Evolutionary conservation across 2,329 filamentous ascomycete genomes (phyloP).

Genomic region (Helotiales sp.): DNA sequence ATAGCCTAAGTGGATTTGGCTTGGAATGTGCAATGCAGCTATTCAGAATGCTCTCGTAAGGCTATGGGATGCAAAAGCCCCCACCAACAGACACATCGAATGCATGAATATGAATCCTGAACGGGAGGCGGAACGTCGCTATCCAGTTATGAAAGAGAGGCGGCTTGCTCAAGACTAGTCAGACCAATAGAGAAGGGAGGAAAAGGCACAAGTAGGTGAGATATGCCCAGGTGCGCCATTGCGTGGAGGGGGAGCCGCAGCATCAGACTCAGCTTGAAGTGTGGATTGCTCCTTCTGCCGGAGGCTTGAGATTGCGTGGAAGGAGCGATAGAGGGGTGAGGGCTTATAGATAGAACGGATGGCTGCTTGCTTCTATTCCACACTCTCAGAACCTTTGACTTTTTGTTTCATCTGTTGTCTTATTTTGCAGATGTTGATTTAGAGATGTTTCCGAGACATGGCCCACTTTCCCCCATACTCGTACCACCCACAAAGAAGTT

Average conservation of each 20-base stretch:
- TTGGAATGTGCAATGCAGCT: not conserved
- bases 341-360: conserved; percentile 1
- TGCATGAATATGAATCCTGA: conserved; percentile 1
- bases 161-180: not conserved
- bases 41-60: not conserved
- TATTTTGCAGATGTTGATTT: not conserved
- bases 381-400: not conserved
- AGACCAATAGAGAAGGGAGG: not conserved
- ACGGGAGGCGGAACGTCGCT: not conserved
- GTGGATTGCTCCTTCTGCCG: conserved; percentile 4
- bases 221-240: conserved; percentile 1
- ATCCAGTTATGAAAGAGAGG: not conserved
- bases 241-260: not conserved
- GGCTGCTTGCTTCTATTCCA: not conserved
- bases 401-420: not conserved
- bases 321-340: not conserved
- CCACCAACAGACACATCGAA: not conserved
- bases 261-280: not conserved
- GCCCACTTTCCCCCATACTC: not conserved
- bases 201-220: not conserved
- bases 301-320: not conserved
- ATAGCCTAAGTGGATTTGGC: not conserved
- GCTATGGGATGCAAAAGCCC: not conserved
- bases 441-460: not conserved
- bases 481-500: not conserved